A percentile compares a stretch with the other conserved stretches of the same genome.
These are phyloP conservation scores for Nicotiana sylvestris DNA, from an alignment of 257 asterid genomes.

Conservation along the genomic window DNA sequence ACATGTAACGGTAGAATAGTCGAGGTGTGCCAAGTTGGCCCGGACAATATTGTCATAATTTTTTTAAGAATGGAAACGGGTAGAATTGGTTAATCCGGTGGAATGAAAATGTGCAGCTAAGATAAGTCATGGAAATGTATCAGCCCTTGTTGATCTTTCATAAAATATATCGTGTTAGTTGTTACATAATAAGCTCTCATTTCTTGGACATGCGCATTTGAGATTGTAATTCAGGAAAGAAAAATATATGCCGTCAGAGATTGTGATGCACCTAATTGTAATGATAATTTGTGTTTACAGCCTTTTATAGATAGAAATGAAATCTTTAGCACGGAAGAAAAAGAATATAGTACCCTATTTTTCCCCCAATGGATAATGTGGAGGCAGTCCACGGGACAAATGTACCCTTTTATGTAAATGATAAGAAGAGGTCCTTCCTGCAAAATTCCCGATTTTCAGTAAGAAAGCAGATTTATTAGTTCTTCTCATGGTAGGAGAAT, in stretches of 20 bases:
- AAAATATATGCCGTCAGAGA: background rate
- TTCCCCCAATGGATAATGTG: background rate
- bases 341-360: background rate
- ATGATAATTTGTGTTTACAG: background rate
- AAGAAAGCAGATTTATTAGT: background rate
- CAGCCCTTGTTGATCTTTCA: background rate
- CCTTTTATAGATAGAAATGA: background rate
- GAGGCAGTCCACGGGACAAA: background rate
- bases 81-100: too few species aligned
- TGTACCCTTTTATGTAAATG: too few species aligned
- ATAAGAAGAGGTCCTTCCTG: background rate
- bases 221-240: background rate
- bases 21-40: too few species aligned
- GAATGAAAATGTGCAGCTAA: too few species aligned
- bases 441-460: background rate
- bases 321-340: background rate
- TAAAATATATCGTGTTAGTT: background rate
- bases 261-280: background rate
- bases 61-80: too few species aligned
- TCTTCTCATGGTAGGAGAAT: background rate
- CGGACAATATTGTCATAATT: too few species aligned
- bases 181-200: background rate
- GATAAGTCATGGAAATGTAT: too few species aligned
- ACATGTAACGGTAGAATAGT: too few species aligned
- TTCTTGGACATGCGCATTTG: background rate